Conservation (phyloP, 805 yeast species). For the Jamesozyma gamospora region DNA sequence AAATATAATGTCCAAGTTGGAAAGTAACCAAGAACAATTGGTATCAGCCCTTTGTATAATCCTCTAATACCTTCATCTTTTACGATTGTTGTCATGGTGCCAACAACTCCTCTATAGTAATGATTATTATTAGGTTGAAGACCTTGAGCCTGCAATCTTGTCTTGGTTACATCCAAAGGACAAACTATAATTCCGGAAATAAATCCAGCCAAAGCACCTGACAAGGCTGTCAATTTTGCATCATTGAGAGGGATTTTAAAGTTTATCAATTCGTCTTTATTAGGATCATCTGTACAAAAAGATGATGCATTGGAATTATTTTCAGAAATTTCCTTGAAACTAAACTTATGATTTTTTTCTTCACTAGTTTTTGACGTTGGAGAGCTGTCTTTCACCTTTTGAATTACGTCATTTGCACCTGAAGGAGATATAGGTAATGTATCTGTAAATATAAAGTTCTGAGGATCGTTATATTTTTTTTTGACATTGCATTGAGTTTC, state of each 20-base stretch:
- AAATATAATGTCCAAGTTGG: constrained; percentile 98
- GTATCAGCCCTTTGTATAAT: constrained; percentile 79
- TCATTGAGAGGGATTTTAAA: constrained; percentile 23
- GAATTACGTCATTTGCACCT: neutral
- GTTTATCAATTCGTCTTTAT: neutral
- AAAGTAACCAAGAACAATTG: constrained; percentile 87
- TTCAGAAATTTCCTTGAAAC: no score
- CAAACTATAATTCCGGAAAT: constrained; percentile 83
- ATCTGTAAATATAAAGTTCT: neutral
- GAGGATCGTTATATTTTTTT: neutral
- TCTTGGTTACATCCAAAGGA: constrained; percentile 92
- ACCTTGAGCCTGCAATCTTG: constrained; percentile 90
- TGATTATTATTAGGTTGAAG: constrained; percentile 26
- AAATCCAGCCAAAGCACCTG: constrained; percentile 94
- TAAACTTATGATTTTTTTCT: no score
- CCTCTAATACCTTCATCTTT: constrained; percentile 77
- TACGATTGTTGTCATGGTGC: constrained; percentile 56
- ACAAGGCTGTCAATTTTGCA: constrained; percentile 58
- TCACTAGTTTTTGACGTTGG: no score
- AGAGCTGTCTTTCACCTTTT: no score
- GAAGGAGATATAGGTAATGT: neutral
- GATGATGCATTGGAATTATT: no score
- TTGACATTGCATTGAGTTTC: neutral
- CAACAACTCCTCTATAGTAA: constrained; percentile 49
- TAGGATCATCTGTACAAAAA: no score